Evolutionary conservation across 257 asterid genomes (phyloP), one percentile per base, ranked within the genome.

Genomic region (Przewalskia tangutica): DNA sequence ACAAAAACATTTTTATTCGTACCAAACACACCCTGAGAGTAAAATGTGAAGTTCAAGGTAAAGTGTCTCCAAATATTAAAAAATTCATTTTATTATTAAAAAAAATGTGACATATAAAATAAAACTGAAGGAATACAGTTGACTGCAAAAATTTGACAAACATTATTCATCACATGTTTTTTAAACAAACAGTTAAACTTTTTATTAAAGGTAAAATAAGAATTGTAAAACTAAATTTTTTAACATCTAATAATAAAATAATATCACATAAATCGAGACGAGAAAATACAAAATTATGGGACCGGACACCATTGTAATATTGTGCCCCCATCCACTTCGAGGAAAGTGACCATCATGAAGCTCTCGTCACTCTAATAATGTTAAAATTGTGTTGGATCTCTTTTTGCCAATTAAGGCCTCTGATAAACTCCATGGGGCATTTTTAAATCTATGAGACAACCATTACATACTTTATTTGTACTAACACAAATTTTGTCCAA

Each of bases 371-470:
- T 20, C 44, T 56, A 9, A 42, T 64, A 44, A 80, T 59, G 42
- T 63, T 42, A 50, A 58, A 17, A 4, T 75, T 38, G 4, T 62
- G 6, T n/a, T 75, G 23, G 23, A 71, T 75, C 4, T 75, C 62
- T 75, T 75, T 75, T 75, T 75, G 20, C 80, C 77, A 6, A 20
- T 44, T 82, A 62, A 83, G 87, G 79, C 86, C 84, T 83, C 77
- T 85, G 14, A 85, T 80, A 89, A 88, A 82, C 84, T 56, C 90
- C 86, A 89, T 64, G 80, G 86, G 90, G 83, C 85, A 85, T 70
- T 40, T 32, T 77, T 23, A 44, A 68, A 56, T 18, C 51, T 62
- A 14, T 11, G 40, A 59, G 50, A 6, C 42, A 38, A 38, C 4
- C 42, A 6, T 48, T 48, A 6, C 63, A 56, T 11, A n/a, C 63